Evolutionary conservation across 208 protist genomes (phyloP), one percentile per base, ranked within the genome.

Genomic region (Trypanosoma mega): DNA sequence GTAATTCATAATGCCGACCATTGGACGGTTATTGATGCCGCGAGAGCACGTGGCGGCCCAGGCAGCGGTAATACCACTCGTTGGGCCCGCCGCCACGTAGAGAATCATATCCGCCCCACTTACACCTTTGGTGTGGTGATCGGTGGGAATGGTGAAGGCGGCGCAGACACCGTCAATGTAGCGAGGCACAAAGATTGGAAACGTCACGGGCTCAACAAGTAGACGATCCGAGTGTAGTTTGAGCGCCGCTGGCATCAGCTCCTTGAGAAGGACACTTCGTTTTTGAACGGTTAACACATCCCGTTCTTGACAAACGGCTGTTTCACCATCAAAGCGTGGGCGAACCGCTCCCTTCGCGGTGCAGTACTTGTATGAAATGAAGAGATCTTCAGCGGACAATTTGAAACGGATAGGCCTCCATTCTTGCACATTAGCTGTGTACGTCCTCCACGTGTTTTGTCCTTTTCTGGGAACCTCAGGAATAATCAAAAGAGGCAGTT

Each of bases 61-160:
- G 2, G 72, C 72, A 34, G 53, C 18, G 5, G 41, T 50, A 7
- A 2, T 27, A 9, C 34, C 67, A 1, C 8, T 9, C 8, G 31
- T 63, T 8, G 56, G 58, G 3, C 56, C 82, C 5, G 87, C 65
- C 2, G 77, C 34, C 3, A 85, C 69, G 61, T 90, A 92, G 16
- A 94, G 5, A 6, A 90, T 52, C 57, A 85, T 85, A 65, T 94
- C 85, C 30, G 43, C 39, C 45, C 72, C 62, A 12, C 24, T 41
- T 12, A 92, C 68, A 16, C 82, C 82, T 0, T 5, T 24, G 0
- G 65, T 83, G 23, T 48, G 2, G 66, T 90, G 78, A 11, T 0
- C 6, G 1, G 0, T 6, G 8, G 86, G 82, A 11, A 93, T 48
- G 2, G 71, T 82, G 62, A 86, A 80, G 8, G 21, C 14, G 12